Evolutionary conservation across 2,329 filamentous ascomycete genomes (phyloP).

Genomic region (Aspergillus piperis): DNA sequence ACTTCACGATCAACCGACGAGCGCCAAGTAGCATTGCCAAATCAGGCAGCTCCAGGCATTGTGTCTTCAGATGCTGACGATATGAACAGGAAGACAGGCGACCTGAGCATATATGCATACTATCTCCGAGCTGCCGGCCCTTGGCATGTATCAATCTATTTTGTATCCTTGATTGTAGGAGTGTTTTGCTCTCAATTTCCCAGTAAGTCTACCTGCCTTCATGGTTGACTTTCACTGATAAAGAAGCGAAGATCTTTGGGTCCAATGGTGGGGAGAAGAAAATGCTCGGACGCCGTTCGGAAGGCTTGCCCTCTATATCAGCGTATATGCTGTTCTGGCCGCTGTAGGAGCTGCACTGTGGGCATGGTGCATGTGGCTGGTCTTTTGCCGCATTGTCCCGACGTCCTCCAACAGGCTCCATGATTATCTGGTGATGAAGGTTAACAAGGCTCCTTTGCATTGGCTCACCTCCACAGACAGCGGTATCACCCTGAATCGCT

Average conservation of each 20-base stretch:
- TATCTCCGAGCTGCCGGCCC: not conserved
- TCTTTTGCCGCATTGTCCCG: slow-evolving; percentile 1
- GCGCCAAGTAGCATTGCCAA: not conserved
- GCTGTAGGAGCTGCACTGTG: not conserved
- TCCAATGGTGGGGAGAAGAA: slow-evolving; percentile 3
- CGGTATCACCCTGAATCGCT: not conserved
- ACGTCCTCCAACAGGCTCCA: not conserved
- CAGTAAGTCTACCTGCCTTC: not conserved
- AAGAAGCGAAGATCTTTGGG: not conserved
- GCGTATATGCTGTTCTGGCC: not conserved
- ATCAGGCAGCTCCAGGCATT: not conserved
- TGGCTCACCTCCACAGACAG: not conserved
- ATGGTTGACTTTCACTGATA: not conserved
- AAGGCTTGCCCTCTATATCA: not conserved
- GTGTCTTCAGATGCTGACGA: not conserved
- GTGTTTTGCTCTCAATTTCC: not conserved
- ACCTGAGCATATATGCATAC: not conserved
- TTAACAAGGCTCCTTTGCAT: slow-evolving; percentile 50
- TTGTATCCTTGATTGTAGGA: not conserved
- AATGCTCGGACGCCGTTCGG: not conserved
- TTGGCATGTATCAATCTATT: not conserved
- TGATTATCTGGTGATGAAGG: slow-evolving; percentile 29
- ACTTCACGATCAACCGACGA: not conserved
- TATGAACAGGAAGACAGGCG: not conserved
- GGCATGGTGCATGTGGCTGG: slow-evolving; percentile 4